These are phyloP conservation scores for Acer campestre DNA, from an alignment of 345 rosid genomes.

Conservation along the genomic window DNA sequence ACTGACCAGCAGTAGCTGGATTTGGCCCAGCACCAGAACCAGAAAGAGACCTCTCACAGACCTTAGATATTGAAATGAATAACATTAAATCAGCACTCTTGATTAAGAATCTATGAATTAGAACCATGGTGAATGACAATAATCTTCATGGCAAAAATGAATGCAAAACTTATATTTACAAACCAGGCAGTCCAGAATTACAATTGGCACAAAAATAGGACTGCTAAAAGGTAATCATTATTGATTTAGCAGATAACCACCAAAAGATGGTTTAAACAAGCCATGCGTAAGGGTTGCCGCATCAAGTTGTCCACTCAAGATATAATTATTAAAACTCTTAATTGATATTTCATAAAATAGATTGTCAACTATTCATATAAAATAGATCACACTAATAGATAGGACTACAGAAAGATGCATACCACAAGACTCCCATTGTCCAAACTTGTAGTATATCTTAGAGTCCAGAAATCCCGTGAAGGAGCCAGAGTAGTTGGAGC, in stretches of 20 bases:
- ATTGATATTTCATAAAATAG: not conserved
- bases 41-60: conserved; percentile 98
- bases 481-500: conserved; percentile 99
- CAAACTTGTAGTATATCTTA: conserved; percentile 86
- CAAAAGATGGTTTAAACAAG: not conserved
- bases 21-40: conserved; percentile 94
- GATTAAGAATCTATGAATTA: not conserved
- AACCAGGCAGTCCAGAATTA: not conserved
- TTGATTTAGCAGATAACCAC: not conserved
- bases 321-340: not conserved
- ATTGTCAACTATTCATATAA: not conserved
- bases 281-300: not conserved
- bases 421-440: conserved; percentile 99
- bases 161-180: not conserved
- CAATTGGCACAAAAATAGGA: not conserved
- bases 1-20: conserved; percentile 76
- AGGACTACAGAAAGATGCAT: conserved; percentile 26
- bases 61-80: conserved; percentile 38
- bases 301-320: not conserved
- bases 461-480: conserved; percentile 98
- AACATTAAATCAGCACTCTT: conserved; percentile 4
- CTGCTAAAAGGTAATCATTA: not conserved
- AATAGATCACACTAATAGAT: not conserved
- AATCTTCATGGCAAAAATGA: not conserved
- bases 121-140: not conserved